These are phyloP conservation scores for Serendipita indica DNA, from an alignment of 768 basidiomycete genomes.

Conservation along the genomic window DNA sequence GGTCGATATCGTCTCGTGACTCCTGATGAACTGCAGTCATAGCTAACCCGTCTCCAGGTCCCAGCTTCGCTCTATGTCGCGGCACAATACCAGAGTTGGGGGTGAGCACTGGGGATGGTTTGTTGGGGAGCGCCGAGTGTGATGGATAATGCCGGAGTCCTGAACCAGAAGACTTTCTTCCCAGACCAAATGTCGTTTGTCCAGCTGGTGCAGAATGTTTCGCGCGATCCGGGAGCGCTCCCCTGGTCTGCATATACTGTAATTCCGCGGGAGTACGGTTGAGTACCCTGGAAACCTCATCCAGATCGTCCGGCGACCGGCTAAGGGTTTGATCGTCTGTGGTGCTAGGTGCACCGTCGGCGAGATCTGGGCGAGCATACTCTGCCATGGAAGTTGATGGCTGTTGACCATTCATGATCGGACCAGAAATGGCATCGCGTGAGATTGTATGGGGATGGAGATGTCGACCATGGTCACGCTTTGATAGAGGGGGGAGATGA, in stretches of 20 bases:
- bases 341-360: not conserved
- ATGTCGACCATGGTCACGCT: not conserved
- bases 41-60: not conserved
- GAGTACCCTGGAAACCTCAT: not conserved
- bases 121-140: not conserved
- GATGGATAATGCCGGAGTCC: not conserved
- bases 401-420: conserved; percentile 1
- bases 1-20: not conserved
- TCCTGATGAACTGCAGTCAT: not conserved
- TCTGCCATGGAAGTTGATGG: not conserved
- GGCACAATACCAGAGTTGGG: not conserved
- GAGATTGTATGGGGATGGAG: not conserved
- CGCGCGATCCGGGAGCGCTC: not conserved
- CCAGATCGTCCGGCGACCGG: not conserved
- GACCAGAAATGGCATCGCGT: conserved; percentile 3
- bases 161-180: not conserved
- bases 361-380: not conserved
- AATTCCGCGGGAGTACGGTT: not conserved
- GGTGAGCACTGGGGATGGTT: not conserved
- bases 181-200: not conserved
- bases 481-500: not conserved
- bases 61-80: not conserved
- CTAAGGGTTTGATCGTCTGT: not conserved
- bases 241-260: not conserved
- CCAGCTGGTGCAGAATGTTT: not conserved